Percentiles rank a stretch among this genome's conserved stretches.
Conservation (phyloP, 2,329 filamentous ascomycete species). For the Alternaria sp. region DNA sequence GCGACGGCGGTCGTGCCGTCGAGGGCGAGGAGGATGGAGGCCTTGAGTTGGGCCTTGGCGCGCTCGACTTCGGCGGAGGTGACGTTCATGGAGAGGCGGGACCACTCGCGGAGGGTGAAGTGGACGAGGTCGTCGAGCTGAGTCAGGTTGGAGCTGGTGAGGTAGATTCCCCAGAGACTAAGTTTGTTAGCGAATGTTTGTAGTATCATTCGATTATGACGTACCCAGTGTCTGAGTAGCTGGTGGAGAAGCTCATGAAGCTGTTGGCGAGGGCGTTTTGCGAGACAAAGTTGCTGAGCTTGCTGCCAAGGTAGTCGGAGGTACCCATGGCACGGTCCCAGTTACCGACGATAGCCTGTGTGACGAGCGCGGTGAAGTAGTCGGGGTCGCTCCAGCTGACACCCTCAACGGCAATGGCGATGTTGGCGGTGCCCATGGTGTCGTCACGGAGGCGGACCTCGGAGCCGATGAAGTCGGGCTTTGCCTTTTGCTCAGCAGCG, state of each 20-base stretch:
- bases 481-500: conserved; percentile 77
- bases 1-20: conserved; percentile 97
- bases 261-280: conserved; percentile 96
- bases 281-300: conserved; percentile 93
- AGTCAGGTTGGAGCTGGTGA: conserved; percentile 88
- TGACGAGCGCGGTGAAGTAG: conserved; percentile 97
- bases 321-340: conserved; percentile 99
- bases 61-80: conserved; percentile 92
- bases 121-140: conserved; percentile 94
- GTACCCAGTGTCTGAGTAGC: conserved; percentile 99
- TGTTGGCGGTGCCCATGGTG: conserved; percentile 94
- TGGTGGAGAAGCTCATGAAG: conserved; percentile 99
- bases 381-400: conserved; percentile 99
- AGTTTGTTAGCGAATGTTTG: conserved; percentile 33
- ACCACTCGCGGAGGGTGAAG: conserved; percentile 98
- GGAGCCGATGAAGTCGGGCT: conserved; percentile 94
- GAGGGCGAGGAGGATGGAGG: conserved; percentile 93
- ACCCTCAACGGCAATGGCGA: conserved; percentile 98
- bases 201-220: conserved; percentile 39
- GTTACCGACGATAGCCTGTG: conserved; percentile 98
- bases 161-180: conserved; percentile 99
- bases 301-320: conserved; percentile 96
- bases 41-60: conserved; percentile 98
- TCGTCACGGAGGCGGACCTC: conserved; percentile 96
- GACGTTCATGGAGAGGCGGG: conserved; percentile 88